These are phyloP conservation scores for Fusarium luffae DNA, from an alignment of 2,329 filamentous ascomycete genomes.

Conservation along the genomic window DNA sequence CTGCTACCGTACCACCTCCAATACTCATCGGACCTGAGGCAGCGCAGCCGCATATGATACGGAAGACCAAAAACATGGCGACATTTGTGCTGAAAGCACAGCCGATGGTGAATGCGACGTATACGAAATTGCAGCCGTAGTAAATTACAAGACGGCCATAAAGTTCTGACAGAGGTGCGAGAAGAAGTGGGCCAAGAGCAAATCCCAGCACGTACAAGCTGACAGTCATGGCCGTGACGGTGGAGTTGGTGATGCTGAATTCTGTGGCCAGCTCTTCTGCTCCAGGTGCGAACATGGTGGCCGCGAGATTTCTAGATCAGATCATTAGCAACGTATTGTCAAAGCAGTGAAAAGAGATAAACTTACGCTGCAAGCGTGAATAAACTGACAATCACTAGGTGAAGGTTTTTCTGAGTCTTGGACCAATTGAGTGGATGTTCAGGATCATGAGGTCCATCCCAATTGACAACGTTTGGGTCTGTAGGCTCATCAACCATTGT, in stretches of 20 bases:
- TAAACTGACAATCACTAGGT: constrained; percentile 58
- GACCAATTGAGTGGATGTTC: constrained; percentile 75
- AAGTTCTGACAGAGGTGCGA: constrained; percentile 34
- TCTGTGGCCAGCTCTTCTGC: constrained; percentile 22
- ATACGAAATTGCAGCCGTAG: constrained; percentile 9
- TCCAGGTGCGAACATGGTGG: constrained; percentile 42
- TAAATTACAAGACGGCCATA: constrained; percentile 34
- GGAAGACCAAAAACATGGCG: constrained; percentile 33
- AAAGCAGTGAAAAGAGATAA: background rate
- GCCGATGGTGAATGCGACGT: constrained; percentile 18
- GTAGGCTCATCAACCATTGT: background rate
- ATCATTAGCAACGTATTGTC: background rate
- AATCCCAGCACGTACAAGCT: constrained; percentile 31
- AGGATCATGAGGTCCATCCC: constrained; percentile 65
- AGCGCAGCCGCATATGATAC: constrained; percentile 31
- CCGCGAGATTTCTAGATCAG: constrained; percentile 25
- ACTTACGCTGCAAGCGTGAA: constrained; percentile 51
- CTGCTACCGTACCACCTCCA: constrained; percentile 34
- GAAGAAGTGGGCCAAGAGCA: constrained; percentile 31
- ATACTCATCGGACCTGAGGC: constrained; percentile 34
- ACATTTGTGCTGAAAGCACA: constrained; percentile 27
- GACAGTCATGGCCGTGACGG: constrained; percentile 27
- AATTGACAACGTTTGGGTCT: constrained; percentile 63
- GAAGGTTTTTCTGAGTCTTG: constrained; percentile 55
- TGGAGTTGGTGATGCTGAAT: constrained; percentile 21